Base-by-base conservation (phyloP, 2,329 filamentous ascomycete species). In the Myriosclerotinia duriaeana region DNA sequence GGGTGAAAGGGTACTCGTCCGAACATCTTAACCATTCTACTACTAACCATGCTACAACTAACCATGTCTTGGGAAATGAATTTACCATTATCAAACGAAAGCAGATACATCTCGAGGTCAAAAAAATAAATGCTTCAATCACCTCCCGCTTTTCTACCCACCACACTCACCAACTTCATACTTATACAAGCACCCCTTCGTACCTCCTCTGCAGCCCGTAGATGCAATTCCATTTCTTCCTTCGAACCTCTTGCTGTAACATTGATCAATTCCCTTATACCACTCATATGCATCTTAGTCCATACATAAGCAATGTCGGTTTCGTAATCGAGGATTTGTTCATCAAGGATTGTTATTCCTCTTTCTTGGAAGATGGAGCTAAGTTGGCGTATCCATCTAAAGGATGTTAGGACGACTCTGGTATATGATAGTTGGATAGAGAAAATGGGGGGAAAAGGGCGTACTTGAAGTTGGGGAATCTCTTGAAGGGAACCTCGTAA, bases 371-470 rank as follows among this genome's bases (percentile, higher is more conserved):
- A 65, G 36, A 60, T 65, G 17, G 46, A 9, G 7, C 53, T n/a
- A 20, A 65, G 34, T n/a, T 65, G 34, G 6, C 26, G n/a, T 50
- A 65, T 65, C 63, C 63, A 65, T 15, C 63, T 65, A 15, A 2
- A 12, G 0, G 9, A 34, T 12, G 44, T 65, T 22, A 42, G 46
- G 14, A 12, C 15, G 20, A 7, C n/a, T 14, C 17, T 38, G 34
- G 7, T 7, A 22, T 50, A 38, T 22, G 52, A 8, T 22, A 42
- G 6, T 15, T 12, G 20, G n/a, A n/a, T 7, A 3, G 36, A 48
- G n/a, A 58, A 36, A 20, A 22, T 20, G 17, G 26, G 14, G 26
- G 14, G 12, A 26, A 7, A 4, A 22, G 4, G n/a, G 22, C 5
- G 48, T 60, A 65, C 63, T 53, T 7, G 40, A 65, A 65, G 54